These are phyloP conservation scores for Nissolia schottii DNA, from an alignment of 306 rosid species.

Conservation along the genomic window DNA sequence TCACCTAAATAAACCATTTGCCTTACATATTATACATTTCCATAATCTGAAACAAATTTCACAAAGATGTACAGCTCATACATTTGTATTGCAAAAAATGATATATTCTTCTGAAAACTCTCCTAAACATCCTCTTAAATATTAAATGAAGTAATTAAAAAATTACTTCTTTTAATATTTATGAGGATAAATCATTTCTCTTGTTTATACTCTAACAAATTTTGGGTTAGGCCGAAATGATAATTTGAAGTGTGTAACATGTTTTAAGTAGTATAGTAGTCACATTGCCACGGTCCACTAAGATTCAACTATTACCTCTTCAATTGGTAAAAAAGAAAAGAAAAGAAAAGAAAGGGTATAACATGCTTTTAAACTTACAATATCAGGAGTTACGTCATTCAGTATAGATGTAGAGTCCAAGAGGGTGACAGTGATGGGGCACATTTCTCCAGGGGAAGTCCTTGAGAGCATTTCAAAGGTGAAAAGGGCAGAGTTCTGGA, in stretches of 20 bases:
- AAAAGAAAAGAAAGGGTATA: too few relatives aligned
- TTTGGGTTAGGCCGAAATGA: not conserved
- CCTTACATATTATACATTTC: not conserved
- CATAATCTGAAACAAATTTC: not conserved
- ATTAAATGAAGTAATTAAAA: too few relatives aligned
- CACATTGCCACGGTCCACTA: too few relatives aligned
- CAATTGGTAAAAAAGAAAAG: too few relatives aligned
- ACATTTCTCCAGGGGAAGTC: slow-evolving; percentile 65
- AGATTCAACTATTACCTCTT: too few relatives aligned
- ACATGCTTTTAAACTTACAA: not conserved
- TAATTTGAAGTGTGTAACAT: not conserved
- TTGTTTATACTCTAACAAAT: not conserved
- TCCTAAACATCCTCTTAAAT: too few relatives aligned
- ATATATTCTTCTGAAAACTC: too few relatives aligned
- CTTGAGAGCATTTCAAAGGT: slow-evolving; percentile 87
- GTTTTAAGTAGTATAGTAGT: too few relatives aligned
- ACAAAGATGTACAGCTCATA: not conserved
- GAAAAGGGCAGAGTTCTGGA: slow-evolving; percentile 78
- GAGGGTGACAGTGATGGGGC: slow-evolving; percentile 93
- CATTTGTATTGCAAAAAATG: too few relatives aligned
- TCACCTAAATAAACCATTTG: not conserved
- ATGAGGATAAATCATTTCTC: too few relatives aligned
- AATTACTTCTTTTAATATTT: too few relatives aligned
- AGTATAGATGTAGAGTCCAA: slow-evolving; percentile 78
- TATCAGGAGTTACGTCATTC: slow-evolving; percentile 81